phyloP scores from a whole-genome alignment of 306 rosid species.

The Ormosia emarginata region DNA sequence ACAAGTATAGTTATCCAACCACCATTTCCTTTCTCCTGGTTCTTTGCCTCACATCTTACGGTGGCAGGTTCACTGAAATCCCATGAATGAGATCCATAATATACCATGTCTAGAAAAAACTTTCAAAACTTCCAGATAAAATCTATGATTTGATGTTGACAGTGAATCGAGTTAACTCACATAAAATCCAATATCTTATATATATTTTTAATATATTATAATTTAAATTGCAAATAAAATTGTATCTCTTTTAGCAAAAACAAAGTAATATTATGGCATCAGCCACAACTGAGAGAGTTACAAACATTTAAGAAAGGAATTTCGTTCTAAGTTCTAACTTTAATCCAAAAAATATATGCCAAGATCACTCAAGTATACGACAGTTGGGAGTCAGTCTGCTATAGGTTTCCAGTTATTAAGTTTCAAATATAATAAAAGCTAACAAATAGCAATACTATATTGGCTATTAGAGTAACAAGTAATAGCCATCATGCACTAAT shows the following conservation, averaged over 20 bases:
- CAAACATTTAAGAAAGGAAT: background rate
- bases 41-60: slow-evolving; percentile 46
- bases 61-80: slow-evolving; percentile 67
- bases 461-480: no score
- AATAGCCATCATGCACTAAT: no score
- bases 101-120: background rate
- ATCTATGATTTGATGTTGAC: background rate
- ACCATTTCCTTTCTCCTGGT: slow-evolving; percentile 32
- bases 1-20: slow-evolving; percentile 72
- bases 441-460: no score
- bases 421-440: no score
- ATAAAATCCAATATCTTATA: background rate
- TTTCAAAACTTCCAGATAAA: background rate
- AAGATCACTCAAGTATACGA: no score
- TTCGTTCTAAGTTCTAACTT: background rate
- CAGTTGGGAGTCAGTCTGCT: no score
- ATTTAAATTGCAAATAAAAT: background rate
- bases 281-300: background rate
- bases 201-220: no score
- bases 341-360: background rate
- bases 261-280: background rate
- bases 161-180: background rate
- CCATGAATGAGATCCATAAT: slow-evolving; percentile 19
- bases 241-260: background rate
- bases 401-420: no score